A percentile compares a stretch with the other conserved stretches of the same genome.
phyloP scores from a whole-genome alignment of 805 yeast species.

The Starmera dryadoides region DNA sequence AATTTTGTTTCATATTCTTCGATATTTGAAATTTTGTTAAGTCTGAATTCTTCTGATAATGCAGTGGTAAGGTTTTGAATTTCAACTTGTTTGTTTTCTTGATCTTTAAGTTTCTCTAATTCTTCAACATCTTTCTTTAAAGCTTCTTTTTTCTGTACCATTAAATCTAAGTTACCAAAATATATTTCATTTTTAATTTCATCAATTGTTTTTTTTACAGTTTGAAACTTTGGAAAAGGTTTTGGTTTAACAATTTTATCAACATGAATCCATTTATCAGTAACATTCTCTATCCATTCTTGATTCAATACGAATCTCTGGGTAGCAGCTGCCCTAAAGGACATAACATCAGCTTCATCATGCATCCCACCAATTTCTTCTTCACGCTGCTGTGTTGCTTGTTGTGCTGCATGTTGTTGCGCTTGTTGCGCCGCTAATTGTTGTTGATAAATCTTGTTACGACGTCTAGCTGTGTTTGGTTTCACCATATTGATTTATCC shows the following conservation, averaged over 20 bases:
- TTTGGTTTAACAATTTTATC: constrained; percentile 37
- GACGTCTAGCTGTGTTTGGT: constrained; percentile 17
- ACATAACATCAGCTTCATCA: constrained; percentile 48
- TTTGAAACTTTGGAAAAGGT: constrained; percentile 14
- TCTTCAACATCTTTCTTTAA: constrained; percentile 13
- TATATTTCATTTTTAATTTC: constrained; percentile 15
- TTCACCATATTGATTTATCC: constrained; percentile 17
- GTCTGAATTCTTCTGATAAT: constrained; percentile 5
- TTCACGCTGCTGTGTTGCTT: constrained; percentile 8
- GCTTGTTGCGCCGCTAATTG: constrained; percentile 1
- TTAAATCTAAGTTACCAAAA: constrained; percentile 16
- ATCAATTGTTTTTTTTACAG: constrained; percentile 8
- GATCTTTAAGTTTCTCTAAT: constrained; percentile 6
- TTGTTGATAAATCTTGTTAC: constrained; percentile 15
- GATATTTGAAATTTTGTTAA: neutral
- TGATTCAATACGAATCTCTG: constrained; percentile 38
- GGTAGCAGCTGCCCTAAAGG: constrained; percentile 38
- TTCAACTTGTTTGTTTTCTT: constrained; percentile 1
- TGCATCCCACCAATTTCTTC: constrained; percentile 25
- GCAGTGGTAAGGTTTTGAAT: constrained; percentile 5
- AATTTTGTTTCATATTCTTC: constrained; percentile 4
- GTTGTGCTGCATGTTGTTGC: constrained; percentile 5
- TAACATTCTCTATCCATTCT: constrained; percentile 40
- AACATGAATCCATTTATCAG: constrained; percentile 38
- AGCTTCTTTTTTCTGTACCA: constrained; percentile 14